Percentiles rank a stretch among this genome's conserved stretches.
Conservation (phyloP, 805 yeast species). For the Candida alai region DNA sequence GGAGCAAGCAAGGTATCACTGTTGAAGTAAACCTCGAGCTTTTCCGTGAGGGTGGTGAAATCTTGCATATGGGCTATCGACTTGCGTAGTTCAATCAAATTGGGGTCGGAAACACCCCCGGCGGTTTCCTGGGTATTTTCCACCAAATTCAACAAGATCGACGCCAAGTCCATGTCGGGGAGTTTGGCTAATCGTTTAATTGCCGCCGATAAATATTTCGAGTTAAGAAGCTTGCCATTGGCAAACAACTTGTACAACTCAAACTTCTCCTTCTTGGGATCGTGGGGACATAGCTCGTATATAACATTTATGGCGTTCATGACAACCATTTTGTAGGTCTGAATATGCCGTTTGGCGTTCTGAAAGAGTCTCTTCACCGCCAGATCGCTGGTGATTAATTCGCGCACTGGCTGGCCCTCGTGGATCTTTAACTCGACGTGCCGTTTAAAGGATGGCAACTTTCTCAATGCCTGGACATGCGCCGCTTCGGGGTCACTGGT, state of each 20-base stretch:
- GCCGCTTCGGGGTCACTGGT: constrained; percentile 11
- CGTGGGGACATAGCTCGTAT: constrained; percentile 14
- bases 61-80: constrained; percentile 3
- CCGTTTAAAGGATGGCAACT: constrained; percentile 34
- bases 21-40: constrained; percentile 7
- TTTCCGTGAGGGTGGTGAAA: constrained; percentile 2
- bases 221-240: constrained; percentile 24
- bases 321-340: constrained; percentile 21
- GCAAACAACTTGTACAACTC: constrained; percentile 30
- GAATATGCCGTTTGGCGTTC: constrained; percentile 16
- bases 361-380: constrained; percentile 9
- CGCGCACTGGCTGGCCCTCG: constrained; percentile 6
- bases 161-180: constrained; percentile 3
- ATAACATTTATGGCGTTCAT: constrained; percentile 24
- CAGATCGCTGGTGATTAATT: constrained; percentile 11
- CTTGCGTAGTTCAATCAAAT: constrained; percentile 2
- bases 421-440: constrained; percentile 23
- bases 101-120: constrained; percentile 12
- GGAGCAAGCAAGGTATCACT: constrained; percentile 8
- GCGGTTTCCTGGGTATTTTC: constrained; percentile 6
- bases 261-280: constrained; percentile 20
- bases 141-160: background rate
- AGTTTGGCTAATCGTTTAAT: constrained; percentile 12
- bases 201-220: constrained; percentile 20
- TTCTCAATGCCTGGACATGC: constrained; percentile 24